phyloP scores from a whole-genome alignment of 2,329 filamentous ascomycete species.

The Fusarium ramigenum region DNA sequence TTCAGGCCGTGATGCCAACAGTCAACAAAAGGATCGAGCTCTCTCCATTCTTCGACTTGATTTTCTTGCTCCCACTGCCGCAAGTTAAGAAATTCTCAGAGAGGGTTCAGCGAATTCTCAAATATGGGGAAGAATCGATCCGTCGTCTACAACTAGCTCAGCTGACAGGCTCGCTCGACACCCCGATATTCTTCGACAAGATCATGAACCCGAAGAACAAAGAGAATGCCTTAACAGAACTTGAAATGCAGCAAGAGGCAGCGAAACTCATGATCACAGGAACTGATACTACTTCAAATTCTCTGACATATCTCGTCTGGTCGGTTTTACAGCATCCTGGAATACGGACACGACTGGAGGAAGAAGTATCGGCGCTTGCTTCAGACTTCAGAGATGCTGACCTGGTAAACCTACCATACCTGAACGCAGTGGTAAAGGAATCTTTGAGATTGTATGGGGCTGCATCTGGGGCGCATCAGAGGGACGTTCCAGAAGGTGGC shows the following conservation, averaged over 20 bases:
- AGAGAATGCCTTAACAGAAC: neutral
- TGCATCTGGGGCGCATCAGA: neutral
- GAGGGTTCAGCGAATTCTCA: neutral
- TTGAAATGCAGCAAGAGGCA: neutral
- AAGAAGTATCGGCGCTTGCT: neutral
- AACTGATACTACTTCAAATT: neutral
- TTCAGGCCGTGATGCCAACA: neutral
- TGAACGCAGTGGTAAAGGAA: neutral
- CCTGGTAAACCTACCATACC: neutral
- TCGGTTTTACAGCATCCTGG: neutral
- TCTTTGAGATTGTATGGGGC: conserved; percentile 13
- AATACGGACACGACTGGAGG: neutral
- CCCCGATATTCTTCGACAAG: neutral
- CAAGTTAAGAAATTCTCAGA: neutral
- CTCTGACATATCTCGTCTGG: conserved; percentile 1
- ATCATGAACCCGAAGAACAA: neutral
- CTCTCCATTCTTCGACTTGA: neutral
- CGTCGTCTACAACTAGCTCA: neutral
- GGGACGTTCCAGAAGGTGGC: neutral
- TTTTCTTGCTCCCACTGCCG: neutral
- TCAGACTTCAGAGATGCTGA: neutral
- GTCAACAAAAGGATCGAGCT: neutral
- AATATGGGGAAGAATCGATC: neutral
- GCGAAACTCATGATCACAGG: neutral
- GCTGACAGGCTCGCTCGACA: neutral